Conservation (phyloP, 345 rosid genomes). For the Nephelium lappaceum region DNA sequence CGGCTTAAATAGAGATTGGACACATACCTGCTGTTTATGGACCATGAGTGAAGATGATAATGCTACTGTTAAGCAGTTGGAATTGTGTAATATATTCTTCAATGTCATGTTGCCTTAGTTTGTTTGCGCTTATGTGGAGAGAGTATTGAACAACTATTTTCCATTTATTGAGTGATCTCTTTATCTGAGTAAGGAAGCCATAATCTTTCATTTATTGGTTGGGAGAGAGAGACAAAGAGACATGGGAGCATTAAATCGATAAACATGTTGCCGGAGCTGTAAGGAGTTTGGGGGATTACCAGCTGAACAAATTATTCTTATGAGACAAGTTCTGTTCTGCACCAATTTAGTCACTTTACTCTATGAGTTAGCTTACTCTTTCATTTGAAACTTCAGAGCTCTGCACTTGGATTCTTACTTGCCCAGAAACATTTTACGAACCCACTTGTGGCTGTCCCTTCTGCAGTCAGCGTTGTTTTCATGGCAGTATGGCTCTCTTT, state of each 20-base stretch:
- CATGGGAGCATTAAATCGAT: too few relatives aligned
- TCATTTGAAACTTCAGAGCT: conserved; percentile 58
- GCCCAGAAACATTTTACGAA: conserved; percentile 95
- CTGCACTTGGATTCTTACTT: conserved; percentile 94
- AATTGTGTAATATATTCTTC: not conserved
- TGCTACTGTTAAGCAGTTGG: not conserved
- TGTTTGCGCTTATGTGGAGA: not conserved
- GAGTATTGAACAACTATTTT: not conserved
- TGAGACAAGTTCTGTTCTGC: not conserved
- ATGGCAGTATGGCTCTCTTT: conserved; percentile 74
- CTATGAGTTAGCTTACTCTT: not conserved
- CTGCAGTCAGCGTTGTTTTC: conserved; percentile 97
- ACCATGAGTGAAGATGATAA: not conserved
- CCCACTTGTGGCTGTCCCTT: conserved; percentile 93
- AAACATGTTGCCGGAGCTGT: not conserved
- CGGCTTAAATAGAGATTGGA: not conserved
- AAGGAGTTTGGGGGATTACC: not conserved
- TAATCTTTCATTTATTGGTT: not conserved
- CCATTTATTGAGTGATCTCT: not conserved
- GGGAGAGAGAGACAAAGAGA: not conserved
- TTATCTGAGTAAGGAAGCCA: not conserved
- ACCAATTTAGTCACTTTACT: not conserved
- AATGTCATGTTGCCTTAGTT: conserved; percentile 5
- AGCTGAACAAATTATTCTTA: not conserved
- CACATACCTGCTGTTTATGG: not conserved